These are phyloP conservation scores for Phylloporus arenicola DNA, from an alignment of 768 basidiomycete genomes.

Conservation along the genomic window DNA sequence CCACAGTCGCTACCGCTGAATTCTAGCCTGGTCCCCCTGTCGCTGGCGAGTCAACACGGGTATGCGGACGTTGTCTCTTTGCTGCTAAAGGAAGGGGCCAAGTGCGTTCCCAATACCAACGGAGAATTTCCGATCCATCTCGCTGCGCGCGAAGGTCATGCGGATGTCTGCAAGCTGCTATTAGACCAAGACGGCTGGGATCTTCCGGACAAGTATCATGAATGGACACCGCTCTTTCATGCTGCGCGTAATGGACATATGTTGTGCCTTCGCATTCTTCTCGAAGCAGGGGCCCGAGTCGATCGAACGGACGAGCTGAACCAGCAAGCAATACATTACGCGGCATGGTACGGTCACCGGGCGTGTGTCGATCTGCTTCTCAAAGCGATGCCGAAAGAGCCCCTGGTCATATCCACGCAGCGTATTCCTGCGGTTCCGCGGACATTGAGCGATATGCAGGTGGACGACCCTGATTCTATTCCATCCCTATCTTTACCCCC, in stretches of 20 bases:
- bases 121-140: constrained; percentile 98
- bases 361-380: constrained; percentile 61
- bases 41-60: constrained; percentile 87
- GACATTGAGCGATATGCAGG: constrained; percentile 29
- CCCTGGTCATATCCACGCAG: constrained; percentile 11
- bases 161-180: constrained; percentile 74
- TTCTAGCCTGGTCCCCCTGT: constrained; percentile 78
- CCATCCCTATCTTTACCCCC: constrained; percentile 94
- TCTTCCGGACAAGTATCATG: constrained; percentile 90
- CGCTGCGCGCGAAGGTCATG: constrained; percentile 89
- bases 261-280: constrained; percentile 68
- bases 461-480: constrained; percentile 85
- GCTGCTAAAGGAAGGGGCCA: constrained; percentile 71
- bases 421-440: constrained; percentile 19
- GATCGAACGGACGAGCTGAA: constrained; percentile 77
- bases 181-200: constrained; percentile 75
- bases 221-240: constrained; percentile 97
- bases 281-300: constrained; percentile 76
- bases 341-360: constrained; percentile 92
- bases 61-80: constrained; percentile 78
- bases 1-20: constrained; percentile 52
- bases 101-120: constrained; percentile 79
- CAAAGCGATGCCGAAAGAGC: constrained; percentile 26
- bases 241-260: constrained; percentile 83
- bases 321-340: constrained; percentile 85